Conservation (phyloP, 257 asterid genomes). For the Mentha longifolia region DNA sequence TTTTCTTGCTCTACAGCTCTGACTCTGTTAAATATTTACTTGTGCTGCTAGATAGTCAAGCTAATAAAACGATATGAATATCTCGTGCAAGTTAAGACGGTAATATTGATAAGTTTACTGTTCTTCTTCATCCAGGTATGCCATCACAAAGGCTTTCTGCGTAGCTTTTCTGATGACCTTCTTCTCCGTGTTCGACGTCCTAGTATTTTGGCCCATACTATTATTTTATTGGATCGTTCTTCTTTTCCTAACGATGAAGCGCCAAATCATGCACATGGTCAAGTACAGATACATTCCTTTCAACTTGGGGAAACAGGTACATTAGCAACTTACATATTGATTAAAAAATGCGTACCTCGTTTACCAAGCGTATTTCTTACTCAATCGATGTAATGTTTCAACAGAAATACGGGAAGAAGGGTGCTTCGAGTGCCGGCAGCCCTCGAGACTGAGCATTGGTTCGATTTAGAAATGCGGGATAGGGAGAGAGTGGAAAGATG, state of each 20-base stretch:
- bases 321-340: background rate
- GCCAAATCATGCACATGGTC: conserved; percentile 91
- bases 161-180: conserved; percentile 82
- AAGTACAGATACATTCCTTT: conserved; percentile 87
- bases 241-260: conserved; percentile 85
- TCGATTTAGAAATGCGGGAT: conserved; percentile 24
- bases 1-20: background rate
- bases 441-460: conserved; percentile 65
- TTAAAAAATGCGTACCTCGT: too few relatives aligned
- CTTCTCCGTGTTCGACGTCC: conserved; percentile 89
- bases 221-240: conserved; percentile 88
- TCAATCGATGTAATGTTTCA: conserved; percentile 14
- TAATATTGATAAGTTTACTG: conserved; percentile 22
- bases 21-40: background rate
- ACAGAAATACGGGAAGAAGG: conserved; percentile 80
- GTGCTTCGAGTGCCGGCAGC: conserved; percentile 59
- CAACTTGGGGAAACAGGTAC: conserved; percentile 86
- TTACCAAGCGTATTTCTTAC: background rate
- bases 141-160: conserved; percentile 87
- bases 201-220: conserved; percentile 93
- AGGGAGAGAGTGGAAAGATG: conserved; percentile 27
- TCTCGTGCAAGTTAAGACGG: conserved; percentile 6
- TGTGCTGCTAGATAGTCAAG: too few relatives aligned
- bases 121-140: conserved; percentile 64
- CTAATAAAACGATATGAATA: too few relatives aligned